A percentile compares a stretch with the other conserved stretches of the same genome.
These are phyloP conservation scores for Aspergillus sp. DNA, from an alignment of 2,329 filamentous ascomycete species.

Conservation along the genomic window DNA sequence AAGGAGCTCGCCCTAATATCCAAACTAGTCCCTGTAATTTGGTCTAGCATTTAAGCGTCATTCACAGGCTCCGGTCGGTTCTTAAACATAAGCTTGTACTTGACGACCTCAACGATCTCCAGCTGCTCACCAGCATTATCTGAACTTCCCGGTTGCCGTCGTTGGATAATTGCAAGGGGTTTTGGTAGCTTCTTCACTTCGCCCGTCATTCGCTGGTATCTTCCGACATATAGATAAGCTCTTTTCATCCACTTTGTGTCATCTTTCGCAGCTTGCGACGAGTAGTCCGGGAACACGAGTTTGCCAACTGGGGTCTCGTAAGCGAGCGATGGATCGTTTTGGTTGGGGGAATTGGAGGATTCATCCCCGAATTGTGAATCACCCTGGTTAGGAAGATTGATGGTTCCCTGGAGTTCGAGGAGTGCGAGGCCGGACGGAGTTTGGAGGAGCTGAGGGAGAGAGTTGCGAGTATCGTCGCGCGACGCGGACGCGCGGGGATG, in stretches of 20 bases:
- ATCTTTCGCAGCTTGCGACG: constrained; percentile 48
- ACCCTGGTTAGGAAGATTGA: constrained; percentile 66
- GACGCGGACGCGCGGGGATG: constrained; percentile 26
- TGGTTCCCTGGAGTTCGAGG: constrained; percentile 86
- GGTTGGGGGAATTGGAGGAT: constrained; percentile 20
- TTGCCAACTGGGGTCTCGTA: constrained; percentile 63
- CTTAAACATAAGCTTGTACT: constrained; percentile 83
- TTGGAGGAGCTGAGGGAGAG: constrained; percentile 78
- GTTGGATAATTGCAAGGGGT: constrained; percentile 75
- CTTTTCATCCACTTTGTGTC: constrained; percentile 83
- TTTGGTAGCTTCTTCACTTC: constrained; percentile 84
- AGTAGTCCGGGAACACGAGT: constrained; percentile 76
- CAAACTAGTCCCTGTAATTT: neutral
- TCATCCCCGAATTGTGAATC: constrained; percentile 30
- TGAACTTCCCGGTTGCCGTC: constrained; percentile 37
- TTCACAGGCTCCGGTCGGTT: constrained; percentile 82
- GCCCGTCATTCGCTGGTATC: constrained; percentile 83
- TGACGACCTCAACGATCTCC: constrained; percentile 84
- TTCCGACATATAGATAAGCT: constrained; percentile 83
- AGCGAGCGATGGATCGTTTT: constrained; percentile 13
- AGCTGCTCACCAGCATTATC: constrained; percentile 45
- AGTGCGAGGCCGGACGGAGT: constrained; percentile 88
- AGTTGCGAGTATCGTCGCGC: constrained; percentile 41
- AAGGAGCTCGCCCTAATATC: neutral
- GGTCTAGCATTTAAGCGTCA: constrained; percentile 22